Conservation (phyloP, 441 rosid species). For the Theobroma grandiflorum region DNA sequence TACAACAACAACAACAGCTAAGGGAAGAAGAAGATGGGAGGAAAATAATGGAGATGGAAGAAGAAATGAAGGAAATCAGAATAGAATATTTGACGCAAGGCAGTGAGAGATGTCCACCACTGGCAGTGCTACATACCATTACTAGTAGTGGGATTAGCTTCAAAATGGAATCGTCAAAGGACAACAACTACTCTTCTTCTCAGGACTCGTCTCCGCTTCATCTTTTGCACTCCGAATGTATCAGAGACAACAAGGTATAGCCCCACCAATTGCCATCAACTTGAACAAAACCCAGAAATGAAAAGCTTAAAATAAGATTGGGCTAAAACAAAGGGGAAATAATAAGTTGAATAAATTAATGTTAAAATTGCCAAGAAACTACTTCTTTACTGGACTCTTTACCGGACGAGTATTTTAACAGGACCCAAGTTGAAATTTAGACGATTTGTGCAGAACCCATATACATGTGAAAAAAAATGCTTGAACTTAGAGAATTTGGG, state of each 20-base stretch:
- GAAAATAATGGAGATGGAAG: constrained; percentile 38
- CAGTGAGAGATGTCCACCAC: constrained; percentile 97
- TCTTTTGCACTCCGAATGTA: constrained; percentile 79
- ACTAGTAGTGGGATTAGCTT: constrained; percentile 78
- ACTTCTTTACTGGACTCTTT: constrained; percentile 35
- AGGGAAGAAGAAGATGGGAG: constrained; percentile 48
- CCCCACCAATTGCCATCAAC: constrained; percentile 32
- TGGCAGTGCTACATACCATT: constrained; percentile 83
- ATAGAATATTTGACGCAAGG: constrained; percentile 66
- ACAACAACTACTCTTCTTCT: constrained; percentile 32
- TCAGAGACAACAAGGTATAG: constrained; percentile 92
- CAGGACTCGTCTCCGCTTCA: constrained; percentile 58
- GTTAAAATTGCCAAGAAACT: constrained; percentile 5
- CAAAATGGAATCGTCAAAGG: constrained; percentile 80
- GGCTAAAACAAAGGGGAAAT: constrained; percentile 12
- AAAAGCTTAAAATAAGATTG: background rate
- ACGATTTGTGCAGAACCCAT: constrained; percentile 28
- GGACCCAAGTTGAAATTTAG: constrained; percentile 27
- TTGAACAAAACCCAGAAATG: constrained; percentile 15
- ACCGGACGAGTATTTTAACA: constrained; percentile 43
- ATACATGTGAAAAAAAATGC: constrained; percentile 9
- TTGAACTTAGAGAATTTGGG: constrained; percentile 1
- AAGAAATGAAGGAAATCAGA: constrained; percentile 73
- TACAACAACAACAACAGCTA: constrained; percentile 37
- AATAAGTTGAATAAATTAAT: constrained; percentile 7